Conservation (phyloP, 495 filamentous ascomycete species). For the Aspergillus homomorphus region DNA sequence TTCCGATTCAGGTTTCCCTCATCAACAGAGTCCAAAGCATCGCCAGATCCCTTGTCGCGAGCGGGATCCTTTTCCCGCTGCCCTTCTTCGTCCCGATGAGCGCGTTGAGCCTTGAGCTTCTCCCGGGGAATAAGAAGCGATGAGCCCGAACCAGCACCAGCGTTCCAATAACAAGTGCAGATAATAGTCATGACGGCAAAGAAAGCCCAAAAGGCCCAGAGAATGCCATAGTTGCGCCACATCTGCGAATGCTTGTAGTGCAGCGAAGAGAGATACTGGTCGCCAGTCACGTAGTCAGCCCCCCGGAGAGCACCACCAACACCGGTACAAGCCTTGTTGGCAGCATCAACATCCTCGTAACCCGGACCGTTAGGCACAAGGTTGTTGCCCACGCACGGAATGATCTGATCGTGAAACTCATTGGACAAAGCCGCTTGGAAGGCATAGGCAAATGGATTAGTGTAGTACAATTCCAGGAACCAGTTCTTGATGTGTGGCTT, state of each 20-base stretch:
- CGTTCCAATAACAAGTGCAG: constrained; percentile 37
- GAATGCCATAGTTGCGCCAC: constrained; percentile 48
- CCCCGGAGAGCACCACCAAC: constrained; percentile 48
- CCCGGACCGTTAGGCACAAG: constrained; percentile 40
- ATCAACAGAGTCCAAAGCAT: constrained; percentile 8
- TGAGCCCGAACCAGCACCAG: constrained; percentile 28
- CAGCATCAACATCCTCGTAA: constrained; percentile 24
- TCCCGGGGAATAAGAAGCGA: constrained; percentile 43
- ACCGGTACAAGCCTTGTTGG: constrained; percentile 50
- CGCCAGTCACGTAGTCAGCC: constrained; percentile 39
- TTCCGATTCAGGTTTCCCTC: constrained; percentile 41
- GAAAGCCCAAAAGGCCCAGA: constrained; percentile 45
- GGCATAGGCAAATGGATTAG: constrained; percentile 65
- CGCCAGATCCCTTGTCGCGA: background rate
- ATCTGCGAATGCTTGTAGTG: constrained; percentile 46
- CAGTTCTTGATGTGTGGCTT: constrained; percentile 61
- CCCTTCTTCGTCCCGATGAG: constrained; percentile 30
- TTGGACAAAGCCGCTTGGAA: constrained; percentile 62
- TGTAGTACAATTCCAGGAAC: constrained; percentile 65
- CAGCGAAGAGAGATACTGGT: constrained; percentile 47
- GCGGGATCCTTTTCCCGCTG: constrained; percentile 23
- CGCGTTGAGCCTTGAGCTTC: constrained; percentile 21
- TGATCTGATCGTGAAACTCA: constrained; percentile 52
- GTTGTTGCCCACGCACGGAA: constrained; percentile 44
- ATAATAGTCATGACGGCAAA: constrained; percentile 38